Conservation (phyloP, 495 filamentous ascomycete species). For the Tuber borchii region DNA sequence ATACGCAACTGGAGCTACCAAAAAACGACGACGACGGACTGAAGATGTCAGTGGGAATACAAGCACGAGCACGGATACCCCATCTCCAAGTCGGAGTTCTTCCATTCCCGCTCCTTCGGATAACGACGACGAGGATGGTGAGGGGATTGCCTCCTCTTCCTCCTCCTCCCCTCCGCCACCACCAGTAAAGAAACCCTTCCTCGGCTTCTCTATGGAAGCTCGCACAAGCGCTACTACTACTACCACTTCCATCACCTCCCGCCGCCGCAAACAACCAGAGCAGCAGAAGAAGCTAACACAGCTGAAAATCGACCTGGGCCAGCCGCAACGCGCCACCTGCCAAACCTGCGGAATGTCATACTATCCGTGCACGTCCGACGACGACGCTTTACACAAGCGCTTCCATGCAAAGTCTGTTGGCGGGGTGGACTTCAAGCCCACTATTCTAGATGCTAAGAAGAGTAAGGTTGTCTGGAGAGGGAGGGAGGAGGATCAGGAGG, state of each 20-base stretch:
- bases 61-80: neutral
- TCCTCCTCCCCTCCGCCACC: conserved; percentile 3
- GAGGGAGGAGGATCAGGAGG: conserved; percentile 5
- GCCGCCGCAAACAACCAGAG: conserved; percentile 5
- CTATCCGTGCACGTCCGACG: conserved; percentile 59
- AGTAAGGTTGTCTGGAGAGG: conserved; percentile 28
- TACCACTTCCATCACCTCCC: conserved; percentile 2
- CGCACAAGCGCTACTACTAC: conserved; percentile 8
- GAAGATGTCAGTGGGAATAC: neutral
- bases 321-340: conserved; percentile 56
- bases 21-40: neutral
- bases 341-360: conserved; percentile 65
- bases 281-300: conserved; percentile 49
- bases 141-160: neutral
- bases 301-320: conserved; percentile 62
- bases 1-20: neutral
- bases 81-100: conserved; percentile 6
- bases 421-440: conserved; percentile 59
- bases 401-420: conserved; percentile 62
- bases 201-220: conserved; percentile 11
- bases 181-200: conserved; percentile 15
- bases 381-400: conserved; percentile 58
- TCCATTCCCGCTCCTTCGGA: conserved; percentile 13
- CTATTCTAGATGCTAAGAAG: conserved; percentile 45
- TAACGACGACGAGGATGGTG: neutral